These are phyloP conservation scores for Juncus effusus DNA, from an alignment of 176 grass and related monocot species.

Conservation along the genomic window DNA sequence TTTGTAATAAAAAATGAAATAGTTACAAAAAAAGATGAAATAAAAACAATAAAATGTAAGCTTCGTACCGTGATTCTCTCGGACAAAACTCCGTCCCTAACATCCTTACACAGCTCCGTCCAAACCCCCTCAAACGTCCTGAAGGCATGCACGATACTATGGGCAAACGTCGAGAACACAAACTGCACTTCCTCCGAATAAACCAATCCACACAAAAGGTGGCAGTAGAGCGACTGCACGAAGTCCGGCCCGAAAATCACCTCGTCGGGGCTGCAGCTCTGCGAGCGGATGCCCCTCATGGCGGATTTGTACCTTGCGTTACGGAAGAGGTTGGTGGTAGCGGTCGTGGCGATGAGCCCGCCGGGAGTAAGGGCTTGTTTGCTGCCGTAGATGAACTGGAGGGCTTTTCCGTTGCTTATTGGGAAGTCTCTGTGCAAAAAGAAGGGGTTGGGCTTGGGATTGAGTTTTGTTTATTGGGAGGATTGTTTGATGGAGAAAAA, in stretches of 20 bases:
- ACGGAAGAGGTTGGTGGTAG: constrained; percentile 79
- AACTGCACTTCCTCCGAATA: constrained; percentile 69
- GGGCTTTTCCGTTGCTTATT: constrained; percentile 70
- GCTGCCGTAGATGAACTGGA: constrained; percentile 94
- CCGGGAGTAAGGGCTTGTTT: constrained; percentile 67
- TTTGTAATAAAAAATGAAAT: too few species aligned
- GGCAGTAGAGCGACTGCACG: constrained; percentile 83
- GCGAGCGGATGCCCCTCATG: constrained; percentile 72
- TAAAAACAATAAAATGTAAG: too few species aligned
- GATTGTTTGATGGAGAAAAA: too few species aligned
- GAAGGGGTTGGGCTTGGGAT: neutral
- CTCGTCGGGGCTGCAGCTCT: constrained; percentile 71
- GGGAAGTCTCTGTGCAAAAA: constrained; percentile 60
- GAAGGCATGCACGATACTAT: constrained; percentile 87
- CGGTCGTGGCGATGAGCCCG: constrained; percentile 68
- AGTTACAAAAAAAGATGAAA: too few species aligned
- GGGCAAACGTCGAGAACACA: constrained; percentile 73
- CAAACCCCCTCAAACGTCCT: constrained; percentile 77
- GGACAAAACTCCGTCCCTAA: constrained; percentile 80
- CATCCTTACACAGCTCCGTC: constrained; percentile 70
- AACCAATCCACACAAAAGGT: constrained; percentile 87
- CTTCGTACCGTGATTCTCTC: constrained; percentile 38
- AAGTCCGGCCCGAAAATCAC: constrained; percentile 80
- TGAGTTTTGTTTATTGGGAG: too few species aligned
- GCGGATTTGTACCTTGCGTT: constrained; percentile 55